Base-by-base conservation (phyloP, 345 rosid genomes). In the Eucalyptus guilfoylei region DNA sequence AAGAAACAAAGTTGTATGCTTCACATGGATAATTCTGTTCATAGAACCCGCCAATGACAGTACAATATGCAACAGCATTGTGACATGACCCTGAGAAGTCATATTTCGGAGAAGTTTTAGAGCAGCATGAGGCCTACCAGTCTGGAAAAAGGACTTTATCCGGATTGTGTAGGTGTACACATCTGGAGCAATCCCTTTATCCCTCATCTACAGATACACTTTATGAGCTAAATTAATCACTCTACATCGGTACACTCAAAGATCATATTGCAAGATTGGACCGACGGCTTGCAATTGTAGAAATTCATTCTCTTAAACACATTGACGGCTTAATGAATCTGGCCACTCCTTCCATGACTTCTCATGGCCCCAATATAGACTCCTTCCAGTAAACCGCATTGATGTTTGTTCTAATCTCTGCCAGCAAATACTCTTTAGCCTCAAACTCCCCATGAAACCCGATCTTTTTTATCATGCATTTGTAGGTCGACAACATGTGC, bases 221-320 rank as follows among this genome's bases (percentile, higher is more conserved):
- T 95, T 95, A 69, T 95, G 99, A 15, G 97, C 95, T 91, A 89
- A 93, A 94, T 92, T 96, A 94, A 3, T 91, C 93, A 88, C 89
- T 86, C 87, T 96, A 95, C 16, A 95, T 96, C 93, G 95, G 91
- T 76, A 97, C 72, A 94, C 96, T 95, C 99, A 96, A 97, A 96
- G 87, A 96, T 95, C 26, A 96, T 91, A 85, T 96, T 96, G 80
- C 94, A 93, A 50, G 99, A 96, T 88, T 92, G 91, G 86, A 95
- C 95, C 1, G 98, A 94, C 0, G 95, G 96, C 91, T 91, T 93
- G 67, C 97, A 96, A 85, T 91, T 92, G 72, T 95, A 96, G 90
- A 97, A 96, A 72, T 95, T 96, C 98, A 96, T 95, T 90, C 98
- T 96, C 91, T 96, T 96, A 92, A 97, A 97, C 89, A 95, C 94